Conservation (phyloP, 352 stramenopile genomes). For the Phytophthora niederhauseri region DNA sequence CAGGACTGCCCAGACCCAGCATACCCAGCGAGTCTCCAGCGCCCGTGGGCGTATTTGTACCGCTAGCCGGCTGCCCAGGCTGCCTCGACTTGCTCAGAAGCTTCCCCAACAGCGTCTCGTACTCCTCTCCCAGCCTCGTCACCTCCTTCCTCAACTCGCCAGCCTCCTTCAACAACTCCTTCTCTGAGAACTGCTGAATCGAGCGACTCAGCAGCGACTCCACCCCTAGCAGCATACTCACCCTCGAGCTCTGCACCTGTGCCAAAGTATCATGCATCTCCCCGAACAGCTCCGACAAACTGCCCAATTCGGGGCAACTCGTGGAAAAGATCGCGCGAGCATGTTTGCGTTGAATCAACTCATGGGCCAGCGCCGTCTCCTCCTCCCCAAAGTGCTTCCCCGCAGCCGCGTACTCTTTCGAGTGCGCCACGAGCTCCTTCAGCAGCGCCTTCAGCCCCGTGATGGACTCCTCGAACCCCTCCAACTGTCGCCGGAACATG, state of each 20-base stretch:
- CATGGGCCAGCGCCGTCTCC: conserved; percentile 71
- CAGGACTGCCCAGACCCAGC: conserved; percentile 37
- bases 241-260: conserved; percentile 82
- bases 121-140: conserved; percentile 70
- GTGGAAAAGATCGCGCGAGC: conserved; percentile 88
- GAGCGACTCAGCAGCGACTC: conserved; percentile 75
- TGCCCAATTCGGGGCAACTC: conserved; percentile 69
- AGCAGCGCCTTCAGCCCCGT: conserved; percentile 64
- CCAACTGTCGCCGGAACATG: conserved; percentile 83
- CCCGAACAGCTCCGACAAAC: conserved; percentile 79
- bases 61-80: conserved; percentile 24
- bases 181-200: conserved; percentile 69
- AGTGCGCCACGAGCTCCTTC: conserved; percentile 70
- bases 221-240: conserved; percentile 85
- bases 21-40: conserved; percentile 21
- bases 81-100: conserved; percentile 72
- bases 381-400: conserved; percentile 72
- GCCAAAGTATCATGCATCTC: conserved; percentile 84
- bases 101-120: conserved; percentile 83
- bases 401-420: conserved; percentile 78
- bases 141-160: conserved; percentile 77
- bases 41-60: conserved; percentile 32
- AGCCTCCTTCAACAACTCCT: conserved; percentile 75
- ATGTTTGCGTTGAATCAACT: conserved; percentile 81
- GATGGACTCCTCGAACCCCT: conserved; percentile 82